phyloP scores from a whole-genome alignment of 1,139 yeast genomes.

The Debaryomycetaceae sp. region DNA sequence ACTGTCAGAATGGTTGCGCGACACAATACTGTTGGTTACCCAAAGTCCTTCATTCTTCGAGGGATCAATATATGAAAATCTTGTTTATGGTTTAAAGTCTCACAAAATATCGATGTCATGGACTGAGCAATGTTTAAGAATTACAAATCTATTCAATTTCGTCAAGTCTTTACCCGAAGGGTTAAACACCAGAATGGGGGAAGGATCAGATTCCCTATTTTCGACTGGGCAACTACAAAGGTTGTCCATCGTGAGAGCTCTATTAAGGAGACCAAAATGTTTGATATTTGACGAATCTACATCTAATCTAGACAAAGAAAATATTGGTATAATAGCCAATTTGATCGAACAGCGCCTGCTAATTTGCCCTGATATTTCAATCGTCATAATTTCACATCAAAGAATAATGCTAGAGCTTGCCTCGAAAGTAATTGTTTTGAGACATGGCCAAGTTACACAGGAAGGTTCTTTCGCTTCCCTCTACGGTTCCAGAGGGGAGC shows the following conservation, averaged over 20 bases:
- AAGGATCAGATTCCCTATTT: slow-evolving; percentile 40
- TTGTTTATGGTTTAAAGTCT: slow-evolving; percentile 54
- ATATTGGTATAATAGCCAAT: slow-evolving; percentile 36
- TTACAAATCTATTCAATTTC: slow-evolving; percentile 51
- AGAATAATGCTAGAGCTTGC: slow-evolving; percentile 52
- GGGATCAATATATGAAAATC: slow-evolving; percentile 64
- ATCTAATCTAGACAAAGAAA: slow-evolving; percentile 67
- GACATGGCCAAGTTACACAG: slow-evolving; percentile 43
- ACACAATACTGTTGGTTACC: slow-evolving; percentile 59
- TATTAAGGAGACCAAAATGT: slow-evolving; percentile 58
- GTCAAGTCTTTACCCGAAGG: slow-evolving; percentile 53
- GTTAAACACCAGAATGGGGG: slow-evolving; percentile 55
- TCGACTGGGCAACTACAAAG: slow-evolving; percentile 86
- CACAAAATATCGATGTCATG: slow-evolving; percentile 25
- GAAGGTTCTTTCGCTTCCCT: slow-evolving; percentile 16
- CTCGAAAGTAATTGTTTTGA: slow-evolving; percentile 38
- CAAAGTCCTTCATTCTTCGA: slow-evolving; percentile 65
- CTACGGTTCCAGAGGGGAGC: slow-evolving; percentile 12
- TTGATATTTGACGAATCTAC: slow-evolving; percentile 78
- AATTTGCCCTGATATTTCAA: slow-evolving; percentile 27
- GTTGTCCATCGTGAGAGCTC: slow-evolving; percentile 70
- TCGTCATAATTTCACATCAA: slow-evolving; percentile 59
- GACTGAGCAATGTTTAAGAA: slow-evolving; percentile 37
- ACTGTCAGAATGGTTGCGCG: slow-evolving; percentile 48
- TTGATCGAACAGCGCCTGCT: slow-evolving; percentile 37